Evolutionary conservation across 2,329 filamentous ascomycete species (phyloP).

Genomic region (Venturia effusa): DNA sequence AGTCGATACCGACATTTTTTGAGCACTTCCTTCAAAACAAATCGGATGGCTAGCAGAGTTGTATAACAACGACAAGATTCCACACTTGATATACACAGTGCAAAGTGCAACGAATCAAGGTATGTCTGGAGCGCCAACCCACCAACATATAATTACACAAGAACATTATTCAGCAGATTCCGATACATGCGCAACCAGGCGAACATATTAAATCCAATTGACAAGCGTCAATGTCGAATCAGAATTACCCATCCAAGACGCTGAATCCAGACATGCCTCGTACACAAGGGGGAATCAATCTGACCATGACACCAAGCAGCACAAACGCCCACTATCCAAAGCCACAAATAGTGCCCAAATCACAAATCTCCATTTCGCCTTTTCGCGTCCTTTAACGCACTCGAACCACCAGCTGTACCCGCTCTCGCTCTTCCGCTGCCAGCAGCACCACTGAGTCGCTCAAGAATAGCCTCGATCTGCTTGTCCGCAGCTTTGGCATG

Average conservation of each 20-base stretch:
- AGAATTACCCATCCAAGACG: not conserved
- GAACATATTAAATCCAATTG: no score
- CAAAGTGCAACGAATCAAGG: no score
- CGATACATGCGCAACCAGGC: no score
- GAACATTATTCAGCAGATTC: no score
- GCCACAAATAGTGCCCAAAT: not conserved
- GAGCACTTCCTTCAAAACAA: no score
- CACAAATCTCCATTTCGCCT: conserved; percentile 34
- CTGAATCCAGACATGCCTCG: not conserved
- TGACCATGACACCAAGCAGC: not conserved
- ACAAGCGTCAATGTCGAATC: no score
- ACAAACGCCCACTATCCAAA: not conserved
- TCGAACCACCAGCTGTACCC: conserved; percentile 30
- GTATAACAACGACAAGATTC: no score
- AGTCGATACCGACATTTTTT: no score
- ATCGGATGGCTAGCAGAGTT: no score
- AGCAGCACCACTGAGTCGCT: conserved; percentile 22
- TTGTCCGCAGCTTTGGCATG: conserved; percentile 26
- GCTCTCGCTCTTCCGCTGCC: conserved; percentile 32
- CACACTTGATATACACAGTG: no score
- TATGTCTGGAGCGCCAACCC: no score
- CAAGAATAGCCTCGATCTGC: conserved; percentile 2
- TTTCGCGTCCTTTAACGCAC: conserved; percentile 43
- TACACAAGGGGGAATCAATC: not conserved
- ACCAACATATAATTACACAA: no score